Percentiles rank a stretch among this genome's conserved stretches.
Evolutionary conservation across 2,329 filamentous ascomycete species (phyloP).

Genomic region (Ceratocystis albifundus): DNA sequence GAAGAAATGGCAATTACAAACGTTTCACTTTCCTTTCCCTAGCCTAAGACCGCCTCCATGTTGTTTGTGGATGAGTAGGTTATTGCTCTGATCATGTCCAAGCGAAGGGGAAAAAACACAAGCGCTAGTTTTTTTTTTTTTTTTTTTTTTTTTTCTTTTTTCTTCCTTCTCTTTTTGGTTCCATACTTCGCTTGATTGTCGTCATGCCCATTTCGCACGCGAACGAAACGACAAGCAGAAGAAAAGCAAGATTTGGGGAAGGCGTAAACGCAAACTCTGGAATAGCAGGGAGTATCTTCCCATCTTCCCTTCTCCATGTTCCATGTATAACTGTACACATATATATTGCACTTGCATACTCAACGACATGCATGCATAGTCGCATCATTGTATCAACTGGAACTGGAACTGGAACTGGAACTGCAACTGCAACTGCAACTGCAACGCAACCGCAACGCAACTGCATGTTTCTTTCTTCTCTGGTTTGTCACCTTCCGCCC

Average conservation of each 20-base stretch:
- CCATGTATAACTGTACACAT: not conserved
- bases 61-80: not conserved
- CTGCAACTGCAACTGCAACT: too few relatives aligned
- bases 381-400: too few relatives aligned
- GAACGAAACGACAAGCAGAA: not conserved
- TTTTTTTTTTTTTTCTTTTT: too few relatives aligned
- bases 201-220: not conserved
- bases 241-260: not conserved
- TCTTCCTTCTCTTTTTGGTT: too few relatives aligned
- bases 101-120: not conserved
- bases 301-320: too few relatives aligned
- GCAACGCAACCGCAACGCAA: too few relatives aligned
- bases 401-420: too few relatives aligned
- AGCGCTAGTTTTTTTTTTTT: too few relatives aligned
- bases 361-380: not conserved
- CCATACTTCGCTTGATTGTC: not conserved
- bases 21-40: not conserved
- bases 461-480: not conserved
- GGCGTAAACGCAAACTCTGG: not conserved
- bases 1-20: not conserved
- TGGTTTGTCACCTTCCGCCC: conserved; percentile 4
- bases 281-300: too few relatives aligned
- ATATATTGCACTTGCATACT: not conserved
- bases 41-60: too few relatives aligned
- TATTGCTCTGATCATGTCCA: not conserved